Base-by-base conservation (phyloP, 805 yeast genomes). In the Spathaspora girioi region DNA sequence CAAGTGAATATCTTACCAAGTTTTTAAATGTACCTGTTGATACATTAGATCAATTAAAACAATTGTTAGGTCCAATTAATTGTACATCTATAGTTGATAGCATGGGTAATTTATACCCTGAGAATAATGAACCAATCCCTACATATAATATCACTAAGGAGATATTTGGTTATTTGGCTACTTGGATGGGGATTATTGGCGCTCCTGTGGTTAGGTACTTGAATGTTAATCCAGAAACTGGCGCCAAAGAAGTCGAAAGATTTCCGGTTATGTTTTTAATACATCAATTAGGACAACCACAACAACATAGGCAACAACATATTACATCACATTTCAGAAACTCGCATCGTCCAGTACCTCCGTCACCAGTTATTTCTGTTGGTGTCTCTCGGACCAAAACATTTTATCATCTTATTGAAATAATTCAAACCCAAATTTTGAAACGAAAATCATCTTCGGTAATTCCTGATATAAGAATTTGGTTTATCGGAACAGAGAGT, bases 161-260 rank as follows among this genome's bases (percentile, higher is more conserved):
- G 5, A 71, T 78, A 2, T 84, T 80, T 56, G 59, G 70, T 2
- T 60, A 70, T 52, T 62, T 86, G 9, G 64, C 62, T 1, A 69
- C 71, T 31, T 80, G 86, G 84, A 84, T 83, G 62, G 87, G 87
- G 0, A 47, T 79, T 19, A 60, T 65, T 1, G 74, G 76, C 0
- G 62, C 54, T 7, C 73, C 76, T 1, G 67, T 73, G 9, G 53
- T 67, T 5, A 63, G 78, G 46, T 61, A 62, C 19, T 49, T 73
- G 4, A 51, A 67, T 5, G 44, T 58, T 2, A 64, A 68, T 49
- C 54, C 55, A 2, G 57, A 56, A 15, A 60, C 66, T 1, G 72
- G 70, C n/a, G 51, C 54, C 10, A 57, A 54, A 26, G 65, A 58
- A 17, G 59, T 73, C 46, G 78, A 75, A 56, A 56, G 69, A 27